These are phyloP conservation scores for Arxiozyma heterogenica DNA, from an alignment of 1,139 yeast species.

Conservation along the genomic window DNA sequence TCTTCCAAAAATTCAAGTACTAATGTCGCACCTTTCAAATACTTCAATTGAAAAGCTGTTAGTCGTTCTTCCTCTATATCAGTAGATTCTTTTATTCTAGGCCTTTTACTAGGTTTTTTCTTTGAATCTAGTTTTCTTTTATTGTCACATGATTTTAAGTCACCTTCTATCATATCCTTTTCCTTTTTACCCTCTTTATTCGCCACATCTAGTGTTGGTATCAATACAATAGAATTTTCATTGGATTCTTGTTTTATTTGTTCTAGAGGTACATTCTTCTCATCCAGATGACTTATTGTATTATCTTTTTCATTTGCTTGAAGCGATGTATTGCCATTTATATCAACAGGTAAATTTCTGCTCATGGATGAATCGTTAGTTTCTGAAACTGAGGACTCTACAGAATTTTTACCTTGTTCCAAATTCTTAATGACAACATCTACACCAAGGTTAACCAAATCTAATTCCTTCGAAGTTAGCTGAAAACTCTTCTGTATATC, in stretches of 20 bases:
- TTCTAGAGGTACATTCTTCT: not conserved
- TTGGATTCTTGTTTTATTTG: not conserved
- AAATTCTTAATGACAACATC: no score
- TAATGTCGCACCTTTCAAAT: slow-evolving; percentile 58
- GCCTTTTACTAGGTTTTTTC: slow-evolving; percentile 16
- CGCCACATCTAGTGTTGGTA: not conserved
- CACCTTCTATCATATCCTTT: not conserved
- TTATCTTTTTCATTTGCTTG: not conserved
- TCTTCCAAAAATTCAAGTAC: slow-evolving; percentile 81
- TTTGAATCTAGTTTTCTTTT: not conserved
- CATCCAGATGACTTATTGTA: not conserved
- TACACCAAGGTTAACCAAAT: not conserved
- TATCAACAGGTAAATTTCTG: not conserved
- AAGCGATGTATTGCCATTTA: not conserved
- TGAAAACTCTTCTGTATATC: not conserved
- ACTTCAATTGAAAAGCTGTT: slow-evolving; percentile 69
- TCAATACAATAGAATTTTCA: not conserved
- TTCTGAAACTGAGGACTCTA: not conserved
- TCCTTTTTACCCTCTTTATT: slow-evolving; percentile 9
- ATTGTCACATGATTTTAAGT: not conserved
- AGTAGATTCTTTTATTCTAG: slow-evolving; percentile 10
- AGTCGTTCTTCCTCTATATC: slow-evolving; percentile 38
- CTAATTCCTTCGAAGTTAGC: not conserved
- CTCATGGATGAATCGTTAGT: not conserved
- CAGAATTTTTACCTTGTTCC: not conserved